These are phyloP conservation scores for Naematelia aurantialba DNA, from an alignment of 768 basidiomycete genomes.

Conservation along the genomic window DNA sequence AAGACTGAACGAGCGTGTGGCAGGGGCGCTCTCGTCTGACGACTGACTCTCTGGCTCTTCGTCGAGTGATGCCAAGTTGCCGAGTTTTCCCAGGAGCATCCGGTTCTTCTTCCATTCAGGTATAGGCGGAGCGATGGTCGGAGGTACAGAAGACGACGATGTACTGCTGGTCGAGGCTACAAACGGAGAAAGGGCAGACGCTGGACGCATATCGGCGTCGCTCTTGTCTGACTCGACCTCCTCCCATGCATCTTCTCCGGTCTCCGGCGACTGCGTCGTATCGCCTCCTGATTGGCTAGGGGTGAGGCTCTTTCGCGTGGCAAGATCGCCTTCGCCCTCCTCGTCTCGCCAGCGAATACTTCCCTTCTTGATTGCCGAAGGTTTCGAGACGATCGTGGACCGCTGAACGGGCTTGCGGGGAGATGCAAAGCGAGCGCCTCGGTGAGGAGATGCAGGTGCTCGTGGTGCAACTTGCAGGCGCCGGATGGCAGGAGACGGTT, in stretches of 20 bases:
- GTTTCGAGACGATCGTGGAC: neutral
- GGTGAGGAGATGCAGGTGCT: neutral
- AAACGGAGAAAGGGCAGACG: neutral
- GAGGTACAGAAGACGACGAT: neutral
- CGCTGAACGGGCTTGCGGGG: neutral
- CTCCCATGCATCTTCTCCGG: neutral
- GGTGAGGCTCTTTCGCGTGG: neutral
- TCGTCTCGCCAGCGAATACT: slow-evolving; percentile 14
- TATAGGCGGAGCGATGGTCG: slow-evolving; percentile 3
- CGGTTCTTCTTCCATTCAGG: slow-evolving; percentile 31
- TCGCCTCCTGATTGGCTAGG: neutral
- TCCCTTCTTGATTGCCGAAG: slow-evolving; percentile 2
- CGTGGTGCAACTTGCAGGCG: neutral
- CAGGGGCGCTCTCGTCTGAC: slow-evolving; percentile 5
- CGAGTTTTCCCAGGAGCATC: slow-evolving; percentile 18
- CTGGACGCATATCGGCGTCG: slow-evolving; percentile 1
- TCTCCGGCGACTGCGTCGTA: neutral
- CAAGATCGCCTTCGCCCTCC: slow-evolving; percentile 9
- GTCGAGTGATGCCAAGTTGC: neutral
- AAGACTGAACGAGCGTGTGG: neutral
- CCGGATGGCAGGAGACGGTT: neutral
- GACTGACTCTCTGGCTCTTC: neutral
- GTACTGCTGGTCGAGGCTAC: neutral
- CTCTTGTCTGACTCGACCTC: neutral
- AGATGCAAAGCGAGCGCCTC: neutral